phyloP scores from a whole-genome alignment of 1,284 basidiomycete species.

The Xanthoconium separans region DNA sequence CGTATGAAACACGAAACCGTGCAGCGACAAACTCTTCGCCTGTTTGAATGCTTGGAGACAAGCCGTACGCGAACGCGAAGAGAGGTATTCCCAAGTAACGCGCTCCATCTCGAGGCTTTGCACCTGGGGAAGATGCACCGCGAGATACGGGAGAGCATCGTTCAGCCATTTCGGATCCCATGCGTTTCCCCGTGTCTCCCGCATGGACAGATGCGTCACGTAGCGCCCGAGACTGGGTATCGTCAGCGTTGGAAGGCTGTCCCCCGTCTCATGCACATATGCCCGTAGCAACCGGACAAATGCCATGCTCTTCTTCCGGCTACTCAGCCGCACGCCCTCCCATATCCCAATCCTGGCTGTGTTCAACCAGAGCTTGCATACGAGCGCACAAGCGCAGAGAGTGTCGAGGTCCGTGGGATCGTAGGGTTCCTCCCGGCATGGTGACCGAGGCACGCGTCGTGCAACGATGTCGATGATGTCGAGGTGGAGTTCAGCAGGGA shows the following conservation, averaged over 20 bases:
- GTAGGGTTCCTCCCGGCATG: constrained; percentile 10
- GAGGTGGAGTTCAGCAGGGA: constrained; percentile 33
- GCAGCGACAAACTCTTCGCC: constrained; percentile 21
- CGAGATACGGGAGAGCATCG: constrained; percentile 27
- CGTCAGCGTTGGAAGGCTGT: neutral
- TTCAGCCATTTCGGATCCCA: constrained; percentile 37
- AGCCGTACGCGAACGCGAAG: constrained; percentile 24
- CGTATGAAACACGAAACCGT: constrained; percentile 28
- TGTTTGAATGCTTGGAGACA: constrained; percentile 28
- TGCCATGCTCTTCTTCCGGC: constrained; percentile 18
- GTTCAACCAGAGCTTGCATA: constrained; percentile 34
- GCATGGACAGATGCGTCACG: constrained; percentile 27
- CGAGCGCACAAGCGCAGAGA: constrained; percentile 34
- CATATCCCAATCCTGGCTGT: constrained; percentile 33
- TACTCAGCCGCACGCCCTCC: constrained; percentile 20
- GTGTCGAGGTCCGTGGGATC: constrained; percentile 24
- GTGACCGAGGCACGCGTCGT: constrained; percentile 11
- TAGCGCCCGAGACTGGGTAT: constrained; percentile 27
- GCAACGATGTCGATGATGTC: constrained; percentile 29
- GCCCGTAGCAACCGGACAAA: constrained; percentile 18
- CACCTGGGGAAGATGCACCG: constrained; percentile 18
- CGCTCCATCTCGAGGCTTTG: constrained; percentile 29
- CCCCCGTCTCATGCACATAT: constrained; percentile 10
- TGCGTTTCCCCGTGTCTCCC: constrained; percentile 31
- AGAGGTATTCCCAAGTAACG: constrained; percentile 35